Percentiles rank a stretch among this genome's conserved stretches.
Evolutionary conservation across 2,329 filamentous ascomycete species (phyloP).

Genomic region (Pseudogymnoascus sp.): DNA sequence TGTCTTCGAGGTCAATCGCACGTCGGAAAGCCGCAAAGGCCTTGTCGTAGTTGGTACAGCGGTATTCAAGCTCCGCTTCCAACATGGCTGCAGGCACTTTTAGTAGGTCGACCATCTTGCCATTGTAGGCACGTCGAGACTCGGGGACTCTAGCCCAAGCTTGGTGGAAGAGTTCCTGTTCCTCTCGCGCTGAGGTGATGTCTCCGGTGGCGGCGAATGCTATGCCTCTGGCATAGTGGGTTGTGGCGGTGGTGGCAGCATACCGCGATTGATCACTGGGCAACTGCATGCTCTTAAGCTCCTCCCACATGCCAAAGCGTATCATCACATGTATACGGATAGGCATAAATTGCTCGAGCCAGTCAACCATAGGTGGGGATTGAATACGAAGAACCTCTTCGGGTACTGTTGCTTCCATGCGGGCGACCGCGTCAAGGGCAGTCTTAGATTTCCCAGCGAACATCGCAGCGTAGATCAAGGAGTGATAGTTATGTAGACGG

Average conservation of each 20-base stretch:
- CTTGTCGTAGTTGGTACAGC: conserved; percentile 46
- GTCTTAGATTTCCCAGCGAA: conserved; percentile 59
- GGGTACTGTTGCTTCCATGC: conserved; percentile 56
- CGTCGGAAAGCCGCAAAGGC: conserved; percentile 54
- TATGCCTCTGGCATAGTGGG: conserved; percentile 61
- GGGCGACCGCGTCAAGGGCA: conserved; percentile 52
- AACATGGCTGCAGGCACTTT: conserved; percentile 58
- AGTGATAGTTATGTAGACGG: conserved; percentile 67
- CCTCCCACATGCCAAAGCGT: conserved; percentile 66
- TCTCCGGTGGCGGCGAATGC: conserved; percentile 54
- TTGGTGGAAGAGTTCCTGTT: conserved; percentile 44
- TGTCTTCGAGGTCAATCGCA: conserved; percentile 54
- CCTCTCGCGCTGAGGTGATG: conserved; percentile 45
- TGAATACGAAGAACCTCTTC: conserved; percentile 56
- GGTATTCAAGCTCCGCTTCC: conserved; percentile 67
- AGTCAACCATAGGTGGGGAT: conserved; percentile 70
- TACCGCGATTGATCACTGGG: conserved; percentile 56
- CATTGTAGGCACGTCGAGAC: conserved; percentile 59
- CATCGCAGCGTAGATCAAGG: conserved; percentile 70
- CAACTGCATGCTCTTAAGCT: conserved; percentile 50
- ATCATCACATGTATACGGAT: conserved; percentile 64
- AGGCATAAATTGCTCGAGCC: conserved; percentile 64
- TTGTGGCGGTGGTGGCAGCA: conserved; percentile 61
- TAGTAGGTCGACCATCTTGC: conserved; percentile 60
- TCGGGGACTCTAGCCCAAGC: conserved; percentile 46